Evolutionary conservation across 805 yeast genomes (phyloP).

Genomic region (Myxozyma sirexii): DNA sequence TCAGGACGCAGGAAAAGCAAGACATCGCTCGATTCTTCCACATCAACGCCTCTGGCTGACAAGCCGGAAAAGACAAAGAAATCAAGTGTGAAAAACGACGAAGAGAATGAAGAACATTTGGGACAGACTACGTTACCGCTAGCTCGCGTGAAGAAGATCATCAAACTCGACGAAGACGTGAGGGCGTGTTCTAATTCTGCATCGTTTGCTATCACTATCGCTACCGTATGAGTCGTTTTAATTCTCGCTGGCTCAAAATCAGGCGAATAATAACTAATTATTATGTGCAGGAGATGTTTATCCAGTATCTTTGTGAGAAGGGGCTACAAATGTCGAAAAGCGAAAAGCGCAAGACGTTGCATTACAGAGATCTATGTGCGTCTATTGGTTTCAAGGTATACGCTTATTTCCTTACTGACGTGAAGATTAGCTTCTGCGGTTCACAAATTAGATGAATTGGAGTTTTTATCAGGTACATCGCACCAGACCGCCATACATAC

Average conservation of each 20-base stretch:
- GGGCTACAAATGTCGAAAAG: constrained; percentile 30
- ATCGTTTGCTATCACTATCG: constrained; percentile 36
- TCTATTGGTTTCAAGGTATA: background rate
- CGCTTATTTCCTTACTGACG: background rate
- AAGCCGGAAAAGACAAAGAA: background rate
- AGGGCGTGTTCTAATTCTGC: constrained; percentile 35
- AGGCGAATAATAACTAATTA: background rate
- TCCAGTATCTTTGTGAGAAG: constrained; percentile 33
- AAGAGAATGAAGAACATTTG: constrained; percentile 3
- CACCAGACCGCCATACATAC: too few species aligned
- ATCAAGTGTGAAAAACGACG: background rate
- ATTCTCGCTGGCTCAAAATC: background rate
- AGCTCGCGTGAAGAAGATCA: constrained; percentile 35
- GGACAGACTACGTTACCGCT: constrained; percentile 33
- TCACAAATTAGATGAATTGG: constrained; percentile 32
- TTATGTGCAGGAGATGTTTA: constrained; percentile 31
- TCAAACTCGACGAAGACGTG: constrained; percentile 36
- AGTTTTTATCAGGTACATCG: constrained; percentile 31
- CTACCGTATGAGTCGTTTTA: constrained; percentile 32
- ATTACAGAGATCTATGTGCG: constrained; percentile 35
- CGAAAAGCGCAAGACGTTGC: constrained; percentile 35
- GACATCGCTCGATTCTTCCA: too few species aligned
- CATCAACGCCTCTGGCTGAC: background rate
- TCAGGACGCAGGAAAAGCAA: constrained; percentile 3
- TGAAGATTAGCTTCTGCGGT: constrained; percentile 33